Evolutionary conservation across 225 moss, liverwort and hornwort species (phyloP).

Genomic region (Rhytidiadelphus loreus): DNA sequence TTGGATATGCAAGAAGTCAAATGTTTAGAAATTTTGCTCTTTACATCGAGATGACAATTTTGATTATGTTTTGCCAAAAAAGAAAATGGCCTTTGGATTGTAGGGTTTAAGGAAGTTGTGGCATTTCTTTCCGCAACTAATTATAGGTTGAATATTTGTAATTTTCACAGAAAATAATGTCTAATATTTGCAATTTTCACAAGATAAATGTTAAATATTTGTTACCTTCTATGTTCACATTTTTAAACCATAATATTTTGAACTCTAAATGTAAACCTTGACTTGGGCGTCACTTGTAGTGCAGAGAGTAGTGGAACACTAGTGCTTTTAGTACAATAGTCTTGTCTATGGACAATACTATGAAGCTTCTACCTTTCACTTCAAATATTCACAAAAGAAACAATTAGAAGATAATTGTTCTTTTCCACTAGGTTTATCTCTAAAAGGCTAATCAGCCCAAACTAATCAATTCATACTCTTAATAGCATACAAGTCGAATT

Average conservation of each 20-base stretch:
- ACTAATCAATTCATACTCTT: background rate
- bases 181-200: too few relatives aligned
- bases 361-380: background rate
- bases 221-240: accelerated
- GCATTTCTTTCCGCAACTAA: background rate
- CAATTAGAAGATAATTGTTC: background rate
- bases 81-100: background rate
- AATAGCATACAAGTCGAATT: accelerated
- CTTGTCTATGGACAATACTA: background rate
- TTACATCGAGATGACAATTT: background rate
- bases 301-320: too few relatives aligned
- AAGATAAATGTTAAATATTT: background rate
- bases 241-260: background rate
- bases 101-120: background rate
- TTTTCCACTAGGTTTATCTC: accelerated
- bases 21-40: background rate
- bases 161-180: too few relatives aligned
- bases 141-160: background rate
- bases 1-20: background rate
- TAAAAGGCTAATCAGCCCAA: background rate
- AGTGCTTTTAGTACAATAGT: too few relatives aligned
- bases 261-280: background rate
- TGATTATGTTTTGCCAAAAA: background rate
- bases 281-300: background rate
- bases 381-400: background rate